phyloP scores from a whole-genome alignment of 169 alveolate genomes.

The Toxoplasma gondii region DNA sequence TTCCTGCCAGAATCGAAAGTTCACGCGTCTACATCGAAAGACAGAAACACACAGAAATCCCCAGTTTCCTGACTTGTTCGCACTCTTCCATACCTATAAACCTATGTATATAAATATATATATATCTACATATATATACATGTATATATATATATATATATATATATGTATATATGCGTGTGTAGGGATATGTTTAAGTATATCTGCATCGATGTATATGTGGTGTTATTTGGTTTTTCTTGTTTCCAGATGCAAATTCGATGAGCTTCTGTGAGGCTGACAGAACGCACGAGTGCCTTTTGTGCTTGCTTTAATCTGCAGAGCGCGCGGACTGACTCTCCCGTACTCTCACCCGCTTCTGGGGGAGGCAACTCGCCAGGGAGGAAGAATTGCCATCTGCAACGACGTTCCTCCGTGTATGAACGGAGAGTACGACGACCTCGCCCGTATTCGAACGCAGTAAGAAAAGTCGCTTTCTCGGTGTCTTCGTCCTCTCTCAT shows the following conservation, averaged over 20 bases:
- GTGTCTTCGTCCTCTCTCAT: not conserved
- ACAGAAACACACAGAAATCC: no score
- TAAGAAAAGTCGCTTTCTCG: not conserved
- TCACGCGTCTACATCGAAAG: no score
- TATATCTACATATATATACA: not conserved
- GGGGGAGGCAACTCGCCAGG: conserved; percentile 64
- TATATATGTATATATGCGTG: not conserved
- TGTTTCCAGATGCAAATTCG: not conserved
- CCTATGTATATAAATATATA: not conserved
- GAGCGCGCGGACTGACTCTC: conserved; percentile 61
- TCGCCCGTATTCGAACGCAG: conserved; percentile 57
- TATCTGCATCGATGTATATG: not conserved
- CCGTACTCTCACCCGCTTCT: conserved; percentile 51
- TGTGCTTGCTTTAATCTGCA: not conserved
- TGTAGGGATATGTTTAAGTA: not conserved
- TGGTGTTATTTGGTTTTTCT: not conserved
- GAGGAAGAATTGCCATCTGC: conserved; percentile 53
- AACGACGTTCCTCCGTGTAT: conserved; percentile 61
- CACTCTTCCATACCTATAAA: not conserved
- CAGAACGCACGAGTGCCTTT: no score
- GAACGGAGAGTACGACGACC: conserved; percentile 60
- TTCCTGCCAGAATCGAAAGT: not conserved
- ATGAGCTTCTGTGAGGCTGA: no score
- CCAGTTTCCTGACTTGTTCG: no score
- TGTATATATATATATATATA: not conserved